phyloP scores from a whole-genome alignment of 768 basidiomycete species.

The Boletus reticulatus region DNA sequence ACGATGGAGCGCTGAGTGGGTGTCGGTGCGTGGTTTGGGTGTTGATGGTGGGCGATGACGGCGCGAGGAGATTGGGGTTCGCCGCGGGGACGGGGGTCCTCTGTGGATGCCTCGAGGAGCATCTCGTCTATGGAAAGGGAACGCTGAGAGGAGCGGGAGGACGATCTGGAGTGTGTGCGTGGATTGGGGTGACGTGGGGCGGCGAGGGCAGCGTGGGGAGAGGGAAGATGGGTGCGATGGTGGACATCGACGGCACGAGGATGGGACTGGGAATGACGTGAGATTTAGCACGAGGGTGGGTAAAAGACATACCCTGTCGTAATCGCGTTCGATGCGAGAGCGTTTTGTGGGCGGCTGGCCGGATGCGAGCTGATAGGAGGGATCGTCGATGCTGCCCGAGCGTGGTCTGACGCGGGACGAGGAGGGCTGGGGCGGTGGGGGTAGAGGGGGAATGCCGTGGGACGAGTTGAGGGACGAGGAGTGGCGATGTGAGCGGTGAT shows the following conservation, averaged over 20 bases:
- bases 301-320: constrained; percentile 18
- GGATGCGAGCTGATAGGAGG: constrained; percentile 27
- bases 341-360: constrained; percentile 53
- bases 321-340: constrained; percentile 38
- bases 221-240: constrained; percentile 25
- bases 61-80: constrained; percentile 32
- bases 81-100: constrained; percentile 33
- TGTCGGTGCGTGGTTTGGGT: constrained; percentile 21
- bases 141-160: constrained; percentile 35
- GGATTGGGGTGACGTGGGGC: constrained; percentile 14
- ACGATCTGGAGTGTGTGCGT: constrained; percentile 26
- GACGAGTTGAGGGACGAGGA: constrained; percentile 24
- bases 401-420: constrained; percentile 40
- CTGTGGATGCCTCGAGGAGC: constrained; percentile 44
- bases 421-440: constrained; percentile 38
- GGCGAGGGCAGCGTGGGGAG: constrained; percentile 10
- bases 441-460: constrained; percentile 34
- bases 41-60: constrained; percentile 31
- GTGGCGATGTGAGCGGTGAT: constrained; percentile 20
- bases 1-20: constrained; percentile 22
- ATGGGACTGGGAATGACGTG: constrained; percentile 11
- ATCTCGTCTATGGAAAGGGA: constrained; percentile 46
- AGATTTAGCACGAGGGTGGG: neutral
- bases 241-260: constrained; percentile 25
- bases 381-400: constrained; percentile 42